Evolutionary conservation across 176 grass and related monocot genomes (phyloP).

Genomic region (Chrysopogon serrulatus): DNA sequence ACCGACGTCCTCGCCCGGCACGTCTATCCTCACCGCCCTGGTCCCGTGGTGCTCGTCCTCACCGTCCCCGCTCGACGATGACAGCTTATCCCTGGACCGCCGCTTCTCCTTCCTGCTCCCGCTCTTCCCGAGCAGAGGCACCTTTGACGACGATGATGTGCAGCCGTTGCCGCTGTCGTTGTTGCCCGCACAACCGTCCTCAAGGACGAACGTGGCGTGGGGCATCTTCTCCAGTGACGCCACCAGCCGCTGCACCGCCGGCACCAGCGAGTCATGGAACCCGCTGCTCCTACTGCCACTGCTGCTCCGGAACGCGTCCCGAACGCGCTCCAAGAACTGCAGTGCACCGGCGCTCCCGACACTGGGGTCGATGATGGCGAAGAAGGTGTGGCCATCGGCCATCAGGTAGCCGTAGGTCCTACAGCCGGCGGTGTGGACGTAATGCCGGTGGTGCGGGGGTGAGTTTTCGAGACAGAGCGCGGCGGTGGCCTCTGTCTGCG

Average conservation of each 20-base stretch:
- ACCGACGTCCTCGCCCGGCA: conserved; percentile 33
- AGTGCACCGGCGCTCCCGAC: conserved; percentile 60
- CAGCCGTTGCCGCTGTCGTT: not conserved
- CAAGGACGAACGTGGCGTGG: conserved; percentile 27
- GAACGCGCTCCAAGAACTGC: conserved; percentile 65
- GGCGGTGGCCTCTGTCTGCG: conserved; percentile 45
- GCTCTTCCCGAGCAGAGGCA: conserved; percentile 61
- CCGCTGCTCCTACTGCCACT: conserved; percentile 17
- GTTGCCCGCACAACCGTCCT: not conserved
- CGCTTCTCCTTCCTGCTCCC: conserved; percentile 68
- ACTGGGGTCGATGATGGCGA: conserved; percentile 80
- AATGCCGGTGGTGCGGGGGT: conserved; percentile 55
- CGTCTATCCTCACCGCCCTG: conserved; percentile 50
- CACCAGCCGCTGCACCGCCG: conserved; percentile 66
- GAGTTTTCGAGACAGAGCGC: conserved; percentile 61
- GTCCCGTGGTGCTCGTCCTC: conserved; percentile 27
- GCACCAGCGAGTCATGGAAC: conserved; percentile 55
- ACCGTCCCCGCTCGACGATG: not conserved
- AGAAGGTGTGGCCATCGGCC: conserved; percentile 66
- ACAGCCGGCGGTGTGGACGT: conserved; percentile 54
- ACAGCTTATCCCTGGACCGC: conserved; percentile 39
- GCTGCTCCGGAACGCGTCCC: conserved; percentile 35
- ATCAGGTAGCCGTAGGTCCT: conserved; percentile 67
- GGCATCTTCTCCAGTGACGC: conserved; percentile 87
- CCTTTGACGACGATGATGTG: conserved; percentile 50